These are phyloP conservation scores for Soucietia sequanensis DNA, from an alignment of 805 yeast species.

Conservation along the genomic window DNA sequence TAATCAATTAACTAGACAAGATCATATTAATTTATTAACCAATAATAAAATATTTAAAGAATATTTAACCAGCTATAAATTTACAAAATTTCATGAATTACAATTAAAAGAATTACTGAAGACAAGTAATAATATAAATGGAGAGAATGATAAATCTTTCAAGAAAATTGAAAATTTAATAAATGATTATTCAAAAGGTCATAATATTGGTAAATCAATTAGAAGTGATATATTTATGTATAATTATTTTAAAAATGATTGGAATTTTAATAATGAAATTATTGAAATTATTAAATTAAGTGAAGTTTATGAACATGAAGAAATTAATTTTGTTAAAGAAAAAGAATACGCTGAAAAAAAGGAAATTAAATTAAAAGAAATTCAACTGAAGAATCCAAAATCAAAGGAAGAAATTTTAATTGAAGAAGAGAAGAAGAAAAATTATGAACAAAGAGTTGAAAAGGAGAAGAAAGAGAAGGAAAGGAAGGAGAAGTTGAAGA, in stretches of 20 bases:
- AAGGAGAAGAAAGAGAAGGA: not conserved
- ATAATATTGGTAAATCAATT: slow-evolving; percentile 16
- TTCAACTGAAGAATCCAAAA: not conserved
- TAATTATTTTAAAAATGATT: slow-evolving; percentile 14
- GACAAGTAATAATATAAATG: not conserved
- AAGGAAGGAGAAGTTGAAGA: not conserved
- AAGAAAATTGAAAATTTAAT: slow-evolving; percentile 3
- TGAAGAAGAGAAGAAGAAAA: not conserved
- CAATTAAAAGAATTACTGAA: slow-evolving; percentile 21
- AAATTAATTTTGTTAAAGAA: no score
- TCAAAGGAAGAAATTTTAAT: not conserved
- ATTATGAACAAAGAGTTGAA: not conserved
- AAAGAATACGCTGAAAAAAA: not conserved
- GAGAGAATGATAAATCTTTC: not conserved
- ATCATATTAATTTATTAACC: slow-evolving; percentile 24
- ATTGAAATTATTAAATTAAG: slow-evolving; percentile 8
- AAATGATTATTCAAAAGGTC: slow-evolving; percentile 2
- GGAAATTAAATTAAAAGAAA: not conserved
- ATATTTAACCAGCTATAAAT: slow-evolving; percentile 17
- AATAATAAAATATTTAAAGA: slow-evolving; percentile 24
- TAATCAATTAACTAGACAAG: slow-evolving; percentile 18
- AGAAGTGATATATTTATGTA: slow-evolving; percentile 28
- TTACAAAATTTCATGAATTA: slow-evolving; percentile 26
- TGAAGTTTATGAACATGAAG: slow-evolving; percentile 4
- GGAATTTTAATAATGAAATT: slow-evolving; percentile 21